phyloP scores from a whole-genome alignment of 108 stramenopile genomes.

The Cyclostephanos tholiformis region DNA sequence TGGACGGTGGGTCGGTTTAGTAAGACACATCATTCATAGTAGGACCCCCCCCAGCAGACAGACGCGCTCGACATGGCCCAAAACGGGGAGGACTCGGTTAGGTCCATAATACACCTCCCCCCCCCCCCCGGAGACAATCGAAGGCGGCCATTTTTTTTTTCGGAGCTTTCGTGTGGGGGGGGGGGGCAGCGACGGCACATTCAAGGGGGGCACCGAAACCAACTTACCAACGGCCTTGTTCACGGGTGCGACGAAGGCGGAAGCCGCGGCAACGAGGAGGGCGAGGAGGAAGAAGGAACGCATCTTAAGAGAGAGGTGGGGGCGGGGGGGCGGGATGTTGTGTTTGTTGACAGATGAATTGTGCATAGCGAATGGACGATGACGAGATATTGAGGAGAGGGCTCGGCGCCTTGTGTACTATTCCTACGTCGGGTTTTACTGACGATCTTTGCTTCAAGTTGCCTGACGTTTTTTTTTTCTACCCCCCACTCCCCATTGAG shows the following conservation, averaged over 20 bases:
- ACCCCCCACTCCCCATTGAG: too few species aligned
- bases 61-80: too few species aligned
- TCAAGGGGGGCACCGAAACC: too few species aligned
- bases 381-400: not conserved
- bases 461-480: conserved; percentile 11
- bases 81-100: too few species aligned
- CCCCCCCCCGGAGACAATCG: not conserved
- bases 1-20: too few species aligned
- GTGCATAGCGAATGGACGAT: not conserved
- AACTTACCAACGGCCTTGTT: conserved; percentile 65
- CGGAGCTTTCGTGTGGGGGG: too few species aligned
- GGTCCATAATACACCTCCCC: too few species aligned
- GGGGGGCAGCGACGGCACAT: too few species aligned
- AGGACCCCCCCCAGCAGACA: too few species aligned
- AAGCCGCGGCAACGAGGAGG: conserved; percentile 75
- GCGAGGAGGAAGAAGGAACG: conserved; percentile 72
- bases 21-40: too few species aligned
- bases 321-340: too few species aligned
- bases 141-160: too few species aligned
- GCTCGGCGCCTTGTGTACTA: not conserved
- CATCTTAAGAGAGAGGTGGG: conserved; percentile 32
- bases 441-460: conserved; percentile 19
- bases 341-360: conserved; percentile 11
- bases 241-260: conserved; percentile 82
- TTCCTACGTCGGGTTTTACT: conserved; percentile 2